Evolutionary conservation across 805 yeast species (phyloP).

Genomic region (Kluyveromyces siamensis): DNA sequence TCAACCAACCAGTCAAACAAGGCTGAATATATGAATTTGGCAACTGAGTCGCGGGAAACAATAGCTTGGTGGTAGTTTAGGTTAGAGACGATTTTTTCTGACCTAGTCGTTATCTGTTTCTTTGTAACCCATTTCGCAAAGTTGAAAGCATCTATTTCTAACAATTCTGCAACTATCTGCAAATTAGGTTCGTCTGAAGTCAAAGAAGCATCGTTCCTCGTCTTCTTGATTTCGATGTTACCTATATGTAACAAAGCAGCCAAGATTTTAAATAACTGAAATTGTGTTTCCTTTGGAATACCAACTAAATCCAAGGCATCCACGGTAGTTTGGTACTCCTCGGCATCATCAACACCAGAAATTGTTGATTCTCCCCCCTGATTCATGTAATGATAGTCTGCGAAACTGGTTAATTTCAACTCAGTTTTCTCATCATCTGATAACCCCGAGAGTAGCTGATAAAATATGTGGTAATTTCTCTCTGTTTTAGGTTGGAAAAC

Average conservation of each 20-base stretch:
- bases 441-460: slow-evolving; percentile 77
- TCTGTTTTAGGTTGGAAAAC: slow-evolving; percentile 89
- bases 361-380: slow-evolving; percentile 76
- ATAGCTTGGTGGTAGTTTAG: slow-evolving; percentile 74
- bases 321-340: slow-evolving; percentile 67
- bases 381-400: slow-evolving; percentile 71
- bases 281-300: slow-evolving; percentile 47
- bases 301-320: slow-evolving; percentile 79
- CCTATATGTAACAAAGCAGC: slow-evolving; percentile 91
- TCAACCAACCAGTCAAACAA: slow-evolving; percentile 92
- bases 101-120: slow-evolving; percentile 85
- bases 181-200: slow-evolving; percentile 82
- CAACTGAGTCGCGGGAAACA: slow-evolving; percentile 94
- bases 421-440: slow-evolving; percentile 40
- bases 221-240: slow-evolving; percentile 77
- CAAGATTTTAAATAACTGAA: slow-evolving; percentile 62
- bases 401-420: slow-evolving; percentile 54
- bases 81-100: slow-evolving; percentile 83
- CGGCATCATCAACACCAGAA: slow-evolving; percentile 70
- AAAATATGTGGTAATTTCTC: slow-evolving; percentile 91
- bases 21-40: slow-evolving; percentile 87
- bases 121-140: slow-evolving; percentile 90
- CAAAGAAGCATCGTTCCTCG: slow-evolving; percentile 74
- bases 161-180: slow-evolving; percentile 70
- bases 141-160: slow-evolving; percentile 63